Percentiles rank a stretch among this genome's conserved stretches.
Conservation (phyloP, 352 stramenopile species). For the Phytophthora syringae region DNA sequence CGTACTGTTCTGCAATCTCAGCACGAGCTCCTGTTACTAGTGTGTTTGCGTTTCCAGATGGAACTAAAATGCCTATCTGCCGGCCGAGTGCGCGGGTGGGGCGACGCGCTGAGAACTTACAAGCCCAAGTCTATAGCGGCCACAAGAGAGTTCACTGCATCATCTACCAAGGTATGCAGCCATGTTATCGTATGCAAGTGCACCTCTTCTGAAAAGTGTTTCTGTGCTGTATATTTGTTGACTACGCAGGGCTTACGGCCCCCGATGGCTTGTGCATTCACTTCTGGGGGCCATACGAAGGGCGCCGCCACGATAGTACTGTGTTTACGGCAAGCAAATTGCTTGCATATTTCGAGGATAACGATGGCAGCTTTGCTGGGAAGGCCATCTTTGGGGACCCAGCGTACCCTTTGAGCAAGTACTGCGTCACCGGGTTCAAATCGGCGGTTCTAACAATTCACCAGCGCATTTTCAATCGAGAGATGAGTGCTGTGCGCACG, state of each 20-base stretch:
- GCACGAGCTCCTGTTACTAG: background rate
- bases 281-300: conserved; percentile 1
- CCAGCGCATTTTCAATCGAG: conserved; percentile 2
- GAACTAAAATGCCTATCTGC: background rate
- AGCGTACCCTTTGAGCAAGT: conserved; percentile 1
- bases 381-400: conserved; percentile 2
- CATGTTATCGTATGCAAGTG: too few relatives aligned
- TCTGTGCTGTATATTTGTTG: too few relatives aligned
- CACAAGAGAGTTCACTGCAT: background rate
- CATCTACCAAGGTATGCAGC: conserved; percentile 2
- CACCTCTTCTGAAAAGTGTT: too few relatives aligned
- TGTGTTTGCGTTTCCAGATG: background rate
- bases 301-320: conserved; percentile 1
- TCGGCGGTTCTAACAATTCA: background rate
- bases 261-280: conserved; percentile 7
- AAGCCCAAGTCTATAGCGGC: background rate
- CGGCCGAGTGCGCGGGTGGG: too few relatives aligned
- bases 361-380: background rate
- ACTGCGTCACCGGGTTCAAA: background rate
- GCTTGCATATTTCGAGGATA: background rate
- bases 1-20: too few relatives aligned
- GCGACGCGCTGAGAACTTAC: too few relatives aligned
- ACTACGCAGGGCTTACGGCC: too few relatives aligned
- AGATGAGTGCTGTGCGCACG: conserved; percentile 2
- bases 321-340: conserved; percentile 1